Percentiles rank a stretch among this genome's conserved stretches.
Conservation (phyloP, 148 eudicot genomes). For the Silene uniflora region DNA sequence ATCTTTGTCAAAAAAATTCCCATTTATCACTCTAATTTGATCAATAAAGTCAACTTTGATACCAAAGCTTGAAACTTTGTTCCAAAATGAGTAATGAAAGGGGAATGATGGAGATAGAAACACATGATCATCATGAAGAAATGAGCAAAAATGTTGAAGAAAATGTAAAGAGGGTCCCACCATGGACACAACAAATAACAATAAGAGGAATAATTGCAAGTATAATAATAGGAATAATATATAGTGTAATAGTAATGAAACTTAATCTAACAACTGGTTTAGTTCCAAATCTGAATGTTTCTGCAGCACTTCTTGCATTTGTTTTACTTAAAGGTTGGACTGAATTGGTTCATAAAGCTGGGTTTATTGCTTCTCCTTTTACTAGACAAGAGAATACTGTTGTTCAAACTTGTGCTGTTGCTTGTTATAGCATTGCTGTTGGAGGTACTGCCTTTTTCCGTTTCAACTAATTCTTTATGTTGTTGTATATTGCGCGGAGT, state of each 20-base stretch:
- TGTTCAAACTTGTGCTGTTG: slow-evolving; percentile 85
- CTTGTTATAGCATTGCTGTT: slow-evolving; percentile 75
- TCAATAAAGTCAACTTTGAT: neutral
- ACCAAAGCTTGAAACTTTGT: neutral
- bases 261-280: slow-evolving; percentile 74
- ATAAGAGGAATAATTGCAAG: slow-evolving; percentile 60
- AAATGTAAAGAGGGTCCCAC: slow-evolving; percentile 41
- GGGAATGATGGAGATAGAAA: slow-evolving; percentile 24
- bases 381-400: slow-evolving; percentile 77
- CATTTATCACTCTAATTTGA: neutral
- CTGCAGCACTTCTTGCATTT: slow-evolving; percentile 74
- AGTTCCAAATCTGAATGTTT: slow-evolving; percentile 73
- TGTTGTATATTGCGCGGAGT: neutral
- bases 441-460: slow-evolving; percentile 47
- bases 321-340: slow-evolving; percentile 60
- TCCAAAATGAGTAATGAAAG: slow-evolving; percentile 8
- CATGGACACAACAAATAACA: slow-evolving; percentile 68
- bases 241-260: slow-evolving; percentile 75
- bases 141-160: slow-evolving; percentile 22
- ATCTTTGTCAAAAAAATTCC: neutral
- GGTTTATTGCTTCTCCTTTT: slow-evolving; percentile 50
- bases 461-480: neutral
- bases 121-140: slow-evolving; percentile 23
- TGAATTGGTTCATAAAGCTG: slow-evolving; percentile 45
- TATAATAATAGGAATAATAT: slow-evolving; percentile 52